phyloP scores from a whole-genome alignment of 805 yeast genomes.

The Suhomyces pyralidae region DNA sequence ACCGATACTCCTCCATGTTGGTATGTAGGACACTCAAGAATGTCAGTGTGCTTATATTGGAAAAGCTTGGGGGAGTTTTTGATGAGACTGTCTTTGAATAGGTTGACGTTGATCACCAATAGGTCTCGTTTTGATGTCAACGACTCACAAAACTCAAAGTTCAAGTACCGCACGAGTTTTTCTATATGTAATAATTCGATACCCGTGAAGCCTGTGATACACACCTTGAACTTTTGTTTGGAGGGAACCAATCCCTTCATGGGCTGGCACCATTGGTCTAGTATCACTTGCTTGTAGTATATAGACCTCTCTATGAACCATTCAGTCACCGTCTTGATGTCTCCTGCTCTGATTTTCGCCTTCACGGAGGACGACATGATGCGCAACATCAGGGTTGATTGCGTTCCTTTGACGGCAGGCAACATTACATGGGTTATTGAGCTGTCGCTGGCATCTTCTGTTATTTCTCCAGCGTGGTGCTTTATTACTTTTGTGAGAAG shows the following conservation, averaged over 20 bases:
- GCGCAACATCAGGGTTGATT: slow-evolving; percentile 23
- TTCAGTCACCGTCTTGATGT: slow-evolving; percentile 55
- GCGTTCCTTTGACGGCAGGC: slow-evolving; percentile 30
- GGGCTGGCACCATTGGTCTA: slow-evolving; percentile 67
- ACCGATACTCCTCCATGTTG: slow-evolving; percentile 33
- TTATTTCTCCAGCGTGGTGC: slow-evolving; percentile 44
- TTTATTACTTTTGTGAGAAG: slow-evolving; percentile 42
- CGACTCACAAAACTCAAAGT: slow-evolving; percentile 48
- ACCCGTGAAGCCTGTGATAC: slow-evolving; percentile 75
- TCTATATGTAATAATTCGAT: slow-evolving; percentile 69
- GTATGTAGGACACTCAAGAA: slow-evolving; percentile 34
- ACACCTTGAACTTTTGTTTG: slow-evolving; percentile 31
- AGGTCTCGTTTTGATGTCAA: slow-evolving; percentile 53
- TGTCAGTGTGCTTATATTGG: slow-evolving; percentile 29
- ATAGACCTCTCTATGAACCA: slow-evolving; percentile 78
- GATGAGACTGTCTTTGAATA: slow-evolving; percentile 38
- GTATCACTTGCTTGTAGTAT: slow-evolving; percentile 45
- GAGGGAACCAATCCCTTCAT: slow-evolving; percentile 31
- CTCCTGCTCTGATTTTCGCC: slow-evolving; percentile 17
- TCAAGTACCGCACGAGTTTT: slow-evolving; percentile 55
- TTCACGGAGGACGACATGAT: slow-evolving; percentile 24
- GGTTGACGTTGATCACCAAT: slow-evolving; percentile 50
- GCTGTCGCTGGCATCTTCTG: slow-evolving; percentile 16
- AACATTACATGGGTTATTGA: slow-evolving; percentile 31
- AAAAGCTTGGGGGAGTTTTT: slow-evolving; percentile 43